Evolutionary conservation across 345 rosid species (phyloP).

Genomic region (Anastatica hierochuntica): DNA sequence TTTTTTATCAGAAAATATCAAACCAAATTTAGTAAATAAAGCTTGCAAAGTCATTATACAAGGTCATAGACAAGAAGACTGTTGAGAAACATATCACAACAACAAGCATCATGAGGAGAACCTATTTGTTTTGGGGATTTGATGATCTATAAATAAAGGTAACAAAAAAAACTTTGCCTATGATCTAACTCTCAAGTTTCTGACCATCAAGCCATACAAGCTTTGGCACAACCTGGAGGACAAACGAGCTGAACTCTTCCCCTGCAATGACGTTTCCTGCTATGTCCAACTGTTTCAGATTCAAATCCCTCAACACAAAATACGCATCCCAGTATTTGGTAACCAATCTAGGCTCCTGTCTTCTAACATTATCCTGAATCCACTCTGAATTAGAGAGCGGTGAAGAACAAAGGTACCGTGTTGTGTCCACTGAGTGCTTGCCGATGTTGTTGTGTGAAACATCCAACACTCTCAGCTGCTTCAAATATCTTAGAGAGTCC

Average conservation of each 20-base stretch:
- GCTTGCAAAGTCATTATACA: too few relatives aligned
- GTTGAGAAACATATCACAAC: conserved; percentile 4
- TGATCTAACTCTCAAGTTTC: conserved; percentile 16
- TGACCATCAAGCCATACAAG: conserved; percentile 62
- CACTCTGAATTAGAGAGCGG: conserved; percentile 60
- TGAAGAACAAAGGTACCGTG: conserved; percentile 57
- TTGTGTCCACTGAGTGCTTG: conserved; percentile 68
- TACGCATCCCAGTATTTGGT: conserved; percentile 63
- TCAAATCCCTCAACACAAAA: conserved; percentile 42
- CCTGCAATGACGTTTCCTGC: conserved; percentile 50
- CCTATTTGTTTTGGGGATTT: not conserved
- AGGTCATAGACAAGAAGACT: not conserved
- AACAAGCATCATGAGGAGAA: conserved; percentile 2
- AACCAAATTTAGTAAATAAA: too few relatives aligned
- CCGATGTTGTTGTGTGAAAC: conserved; percentile 88
- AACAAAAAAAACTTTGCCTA: not conserved
- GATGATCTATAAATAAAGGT: not conserved
- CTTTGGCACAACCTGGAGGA: conserved; percentile 46
- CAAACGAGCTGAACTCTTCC: conserved; percentile 46
- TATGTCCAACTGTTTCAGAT: conserved; percentile 56
- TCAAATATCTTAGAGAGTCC: conserved; percentile 58
- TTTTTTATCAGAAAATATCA: too few relatives aligned
- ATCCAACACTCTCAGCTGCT: conserved; percentile 54
- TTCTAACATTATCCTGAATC: conserved; percentile 28
- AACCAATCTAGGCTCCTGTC: conserved; percentile 6